Base-by-base conservation (phyloP, 352 stramenopile genomes). In the Pythium phragmitis region DNA sequence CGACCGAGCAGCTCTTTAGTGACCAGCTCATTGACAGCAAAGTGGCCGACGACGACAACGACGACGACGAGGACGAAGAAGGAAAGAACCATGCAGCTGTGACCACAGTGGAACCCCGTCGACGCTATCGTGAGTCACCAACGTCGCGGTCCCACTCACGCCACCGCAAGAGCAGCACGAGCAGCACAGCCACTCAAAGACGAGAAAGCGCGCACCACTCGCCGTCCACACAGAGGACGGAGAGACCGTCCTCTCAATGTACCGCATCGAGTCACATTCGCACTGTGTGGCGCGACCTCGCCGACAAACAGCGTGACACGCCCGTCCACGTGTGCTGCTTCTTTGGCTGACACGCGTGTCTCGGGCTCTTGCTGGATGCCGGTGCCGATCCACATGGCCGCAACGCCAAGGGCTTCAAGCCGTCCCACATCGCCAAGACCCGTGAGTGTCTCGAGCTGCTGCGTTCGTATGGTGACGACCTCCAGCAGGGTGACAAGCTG, bases 241-340 rank as follows among this genome's bases (percentile, higher is more conserved):
- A 5, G n/a, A 21, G 16, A 21, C 37, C 3, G 39, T n/a, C 17
- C 56, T 63, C 13, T 60, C 60, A 23, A 72, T 88, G 74, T 88
- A 88, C 49, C 72, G 73, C 34, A 88, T 88, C 50, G 74, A 88
- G 52, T 89, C 80, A 19, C 79, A 89, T 60, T 87, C 80, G n/a
- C 70, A 76, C 21, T 21, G 52, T 77, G 41, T 87, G 80, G 80
- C 69, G 78, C n/a, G 77, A 89, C 41, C 57, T 80, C n/a, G 37
- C 77, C 2, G 80, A 87, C 56, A 75, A 74, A 28, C 77, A 89
- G 54, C 69, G 84, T n/a, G 77, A 89, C 49, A 81, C 77, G 19
- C 80, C 80, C 2, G 80, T 87, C n/a, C 80, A 89, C 47, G 80
- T 87, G 23, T 85, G 80, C 61, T 89, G 80, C 63, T 89, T 89